Conservation (phyloP, 805 yeast species). For the Saccharomycopsis sp. region DNA sequence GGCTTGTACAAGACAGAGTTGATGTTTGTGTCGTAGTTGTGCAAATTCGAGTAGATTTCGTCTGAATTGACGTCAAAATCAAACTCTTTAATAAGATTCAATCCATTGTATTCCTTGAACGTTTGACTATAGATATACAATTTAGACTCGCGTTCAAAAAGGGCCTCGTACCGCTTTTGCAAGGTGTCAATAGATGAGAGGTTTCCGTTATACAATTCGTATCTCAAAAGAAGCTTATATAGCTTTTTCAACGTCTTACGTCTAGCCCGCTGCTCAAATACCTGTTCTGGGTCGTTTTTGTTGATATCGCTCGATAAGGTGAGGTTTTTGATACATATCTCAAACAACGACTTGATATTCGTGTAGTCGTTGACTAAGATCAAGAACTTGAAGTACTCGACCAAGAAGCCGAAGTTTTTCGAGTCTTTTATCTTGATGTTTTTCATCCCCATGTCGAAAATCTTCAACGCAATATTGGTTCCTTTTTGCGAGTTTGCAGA, state of each 20-base stretch:
- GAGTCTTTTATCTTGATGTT: conserved; percentile 30
- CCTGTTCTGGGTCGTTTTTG: conserved; percentile 23
- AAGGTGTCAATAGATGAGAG: conserved; percentile 58
- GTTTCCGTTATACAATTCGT: conserved; percentile 67
- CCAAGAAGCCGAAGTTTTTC: conserved; percentile 53
- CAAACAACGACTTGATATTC: conserved; percentile 75
- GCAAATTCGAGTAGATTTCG: conserved; percentile 4
- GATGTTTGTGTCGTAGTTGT: conserved; percentile 8
- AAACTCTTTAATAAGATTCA: conserved; percentile 25
- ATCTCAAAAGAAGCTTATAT: conserved; percentile 53
- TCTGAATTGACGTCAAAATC: conserved; percentile 14
- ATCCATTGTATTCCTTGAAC: conserved; percentile 16
- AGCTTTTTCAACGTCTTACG: conserved; percentile 36
- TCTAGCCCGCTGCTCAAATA: conserved; percentile 1
- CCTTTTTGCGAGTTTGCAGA: conserved; percentile 38
- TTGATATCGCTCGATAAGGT: conserved; percentile 29
- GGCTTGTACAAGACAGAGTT: conserved; percentile 3
- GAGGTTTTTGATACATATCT: conserved; percentile 54
- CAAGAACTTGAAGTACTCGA: conserved; percentile 66
- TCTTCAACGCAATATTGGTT: conserved; percentile 60
- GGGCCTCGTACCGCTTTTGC: conserved; percentile 56
- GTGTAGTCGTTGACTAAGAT: conserved; percentile 63
- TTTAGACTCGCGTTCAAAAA: conserved; percentile 52
- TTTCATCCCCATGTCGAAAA: conserved; percentile 75
- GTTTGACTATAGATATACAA: conserved; percentile 15